Base-by-base conservation (phyloP, 805 yeast species). In the Wickerhamiella brachini region DNA sequence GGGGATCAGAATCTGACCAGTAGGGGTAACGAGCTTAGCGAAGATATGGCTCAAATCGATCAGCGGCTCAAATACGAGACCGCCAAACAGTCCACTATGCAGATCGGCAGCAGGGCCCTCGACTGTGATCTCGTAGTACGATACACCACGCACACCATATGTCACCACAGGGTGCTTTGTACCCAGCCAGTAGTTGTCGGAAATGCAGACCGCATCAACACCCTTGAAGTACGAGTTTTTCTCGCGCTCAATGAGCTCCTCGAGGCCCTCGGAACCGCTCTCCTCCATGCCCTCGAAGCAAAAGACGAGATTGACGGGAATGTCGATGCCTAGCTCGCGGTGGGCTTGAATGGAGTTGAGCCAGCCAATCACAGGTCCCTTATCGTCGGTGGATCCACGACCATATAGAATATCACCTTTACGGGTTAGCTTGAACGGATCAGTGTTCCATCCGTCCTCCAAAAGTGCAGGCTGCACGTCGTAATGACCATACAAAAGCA, bases 271-370 rank as follows among this genome's bases (percentile, higher is more conserved):
- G 34, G 96, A 87, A 22, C 99, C 99, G 56, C 89, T 81, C 71
- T 93, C 99, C 71, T 93, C 99, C 99, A 93, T 93, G 55, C 98
- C 97, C 71, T 93, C 99, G 62, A 93, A 93, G 69, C 96, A 87
- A 65, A 85, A 83, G 48, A 88, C 77, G 60, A 93, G 70, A 71
- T 93, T 93, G 56, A 93, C 97, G 18, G 99, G 99, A 53, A 93
- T 75, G 56, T 89, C 96, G 62, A 85, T 63, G 20, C 86, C 88
- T 52, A 86, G 76, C 59, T 80, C 84, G 52, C 76, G 80, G 70
- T 93, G 97, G 15, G 98, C 97, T 70, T 89, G 84, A 44, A 93
- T 74, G 42, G 81, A 83, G 66, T 93, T 90, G 65, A 93, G 76
- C 99, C 99, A 93, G 50, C 95, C 97, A 60, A 89, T 74, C 45